These are phyloP conservation scores for Aspergillus quadrilineatus DNA, from an alignment of 2,329 filamentous ascomycete genomes.

Conservation along the genomic window DNA sequence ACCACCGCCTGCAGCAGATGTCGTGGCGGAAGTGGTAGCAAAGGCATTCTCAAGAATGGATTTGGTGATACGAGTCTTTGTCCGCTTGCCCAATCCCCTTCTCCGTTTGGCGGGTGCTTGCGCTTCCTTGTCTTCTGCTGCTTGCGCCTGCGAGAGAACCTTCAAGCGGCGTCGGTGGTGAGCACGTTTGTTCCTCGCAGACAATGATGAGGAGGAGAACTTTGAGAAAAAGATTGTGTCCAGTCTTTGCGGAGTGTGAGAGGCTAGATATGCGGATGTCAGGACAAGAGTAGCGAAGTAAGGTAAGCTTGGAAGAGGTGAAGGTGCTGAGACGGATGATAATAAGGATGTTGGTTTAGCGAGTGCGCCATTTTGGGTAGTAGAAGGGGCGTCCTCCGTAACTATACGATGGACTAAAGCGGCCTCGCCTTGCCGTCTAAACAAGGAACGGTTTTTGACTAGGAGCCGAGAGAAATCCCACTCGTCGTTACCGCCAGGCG, in stretches of 20 bases:
- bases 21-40: conserved; percentile 39
- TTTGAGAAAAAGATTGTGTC: conserved; percentile 53
- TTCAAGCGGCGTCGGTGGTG: conserved; percentile 45
- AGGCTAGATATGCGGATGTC: conserved; percentile 49
- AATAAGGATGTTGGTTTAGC: conserved; percentile 19
- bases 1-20: conserved; percentile 31
- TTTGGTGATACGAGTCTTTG: conserved; percentile 43
- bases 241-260: conserved; percentile 47
- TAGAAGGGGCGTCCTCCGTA: conserved; percentile 28
- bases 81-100: conserved; percentile 36
- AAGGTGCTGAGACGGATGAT: conserved; percentile 27
- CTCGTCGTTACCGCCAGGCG: conserved; percentile 49
- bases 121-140: conserved; percentile 33
- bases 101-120: conserved; percentile 33
- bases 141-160: conserved; percentile 39
- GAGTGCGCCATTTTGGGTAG: conserved; percentile 11
- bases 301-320: conserved; percentile 40
- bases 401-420: conserved; percentile 44
- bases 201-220: conserved; percentile 45
- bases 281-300: conserved; percentile 50
- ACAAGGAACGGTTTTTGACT: conserved; percentile 49
- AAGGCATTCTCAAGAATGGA: conserved; percentile 42
- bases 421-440: conserved; percentile 47
- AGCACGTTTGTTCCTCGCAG: conserved; percentile 45
- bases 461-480: conserved; percentile 84